These are phyloP conservation scores for Cladosporium sp. DNA, from an alignment of 2,329 filamentous ascomycete genomes.

Conservation along the genomic window DNA sequence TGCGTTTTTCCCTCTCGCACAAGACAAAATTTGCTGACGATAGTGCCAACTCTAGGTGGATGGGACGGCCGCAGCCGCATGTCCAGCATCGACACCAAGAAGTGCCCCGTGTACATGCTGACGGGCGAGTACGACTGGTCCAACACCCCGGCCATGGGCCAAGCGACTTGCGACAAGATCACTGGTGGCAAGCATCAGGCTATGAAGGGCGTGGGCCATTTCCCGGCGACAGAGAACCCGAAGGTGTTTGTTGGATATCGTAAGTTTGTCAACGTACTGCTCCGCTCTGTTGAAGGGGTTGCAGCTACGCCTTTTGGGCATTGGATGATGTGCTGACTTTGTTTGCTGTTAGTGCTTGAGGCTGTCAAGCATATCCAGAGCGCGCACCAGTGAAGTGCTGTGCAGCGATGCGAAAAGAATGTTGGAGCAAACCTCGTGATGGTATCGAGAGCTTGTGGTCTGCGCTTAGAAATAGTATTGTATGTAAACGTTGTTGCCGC, in stretches of 20 bases:
- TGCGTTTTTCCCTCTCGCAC: neutral
- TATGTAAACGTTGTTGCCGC: neutral
- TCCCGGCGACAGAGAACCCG: constrained; percentile 48
- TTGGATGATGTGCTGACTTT: constrained; percentile 9
- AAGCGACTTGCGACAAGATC: constrained; percentile 51
- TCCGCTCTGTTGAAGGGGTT: neutral
- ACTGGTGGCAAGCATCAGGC: constrained; percentile 45
- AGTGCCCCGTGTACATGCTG: constrained; percentile 53
- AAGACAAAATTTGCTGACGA: neutral
- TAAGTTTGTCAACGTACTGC: constrained; percentile 20
- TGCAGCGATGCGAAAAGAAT: neutral
- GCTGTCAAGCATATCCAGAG: constrained; percentile 37
- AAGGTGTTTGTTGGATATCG: constrained; percentile 35
- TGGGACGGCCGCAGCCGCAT: constrained; percentile 51
- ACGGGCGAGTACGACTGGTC: constrained; percentile 53
- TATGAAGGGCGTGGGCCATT: constrained; percentile 51
- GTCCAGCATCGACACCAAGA: constrained; percentile 48
- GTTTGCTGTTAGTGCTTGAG: constrained; percentile 27
- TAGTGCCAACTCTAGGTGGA: constrained; percentile 31
- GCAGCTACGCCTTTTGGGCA: neutral
- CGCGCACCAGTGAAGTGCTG: constrained; percentile 7
- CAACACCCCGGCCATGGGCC: constrained; percentile 49
- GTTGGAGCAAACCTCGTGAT: neutral
- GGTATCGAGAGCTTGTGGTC: neutral
- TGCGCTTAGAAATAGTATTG: neutral